Conservation (phyloP, 495 filamentous ascomycete species). For the Talaromyces liani region DNA sequence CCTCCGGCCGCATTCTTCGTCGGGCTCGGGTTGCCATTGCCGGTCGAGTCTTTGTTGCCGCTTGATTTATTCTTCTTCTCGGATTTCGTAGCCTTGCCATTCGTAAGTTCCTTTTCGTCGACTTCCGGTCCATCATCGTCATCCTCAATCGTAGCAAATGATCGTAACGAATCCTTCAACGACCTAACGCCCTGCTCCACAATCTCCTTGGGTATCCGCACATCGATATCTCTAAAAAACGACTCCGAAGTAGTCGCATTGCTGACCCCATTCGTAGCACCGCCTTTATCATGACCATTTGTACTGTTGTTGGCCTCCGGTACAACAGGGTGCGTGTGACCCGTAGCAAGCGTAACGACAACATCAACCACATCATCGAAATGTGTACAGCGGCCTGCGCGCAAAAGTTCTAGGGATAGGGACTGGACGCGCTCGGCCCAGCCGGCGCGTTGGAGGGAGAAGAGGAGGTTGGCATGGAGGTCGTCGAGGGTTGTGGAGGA, state of each 20-base stretch:
- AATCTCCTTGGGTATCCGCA: conserved; percentile 32
- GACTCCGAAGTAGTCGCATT: conserved; percentile 17
- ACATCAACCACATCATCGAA: conserved; percentile 41
- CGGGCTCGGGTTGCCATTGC: conserved; percentile 19
- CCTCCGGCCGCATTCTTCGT: conserved; percentile 14
- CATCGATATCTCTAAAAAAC: conserved; percentile 32
- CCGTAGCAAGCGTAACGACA: conserved; percentile 35
- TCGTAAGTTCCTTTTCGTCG: conserved; percentile 21
- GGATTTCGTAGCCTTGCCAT: background rate
- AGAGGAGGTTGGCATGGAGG: conserved; percentile 33
- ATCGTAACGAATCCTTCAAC: conserved; percentile 40
- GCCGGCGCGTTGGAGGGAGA: conserved; percentile 32
- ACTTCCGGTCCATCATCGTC: conserved; percentile 21
- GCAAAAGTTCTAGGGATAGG: conserved; percentile 36
- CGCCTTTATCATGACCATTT: conserved; percentile 11
- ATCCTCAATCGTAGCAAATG: conserved; percentile 41
- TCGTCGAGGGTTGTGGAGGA: conserved; percentile 35
- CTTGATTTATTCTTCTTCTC: conserved; percentile 11
- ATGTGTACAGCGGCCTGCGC: conserved; percentile 38
- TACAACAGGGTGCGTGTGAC: conserved; percentile 23
- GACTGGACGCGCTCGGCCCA: conserved; percentile 37
- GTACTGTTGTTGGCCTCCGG: conserved; percentile 13
- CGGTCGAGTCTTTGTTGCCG: conserved; percentile 6
- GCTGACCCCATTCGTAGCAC: conserved; percentile 12
- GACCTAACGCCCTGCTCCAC: conserved; percentile 39